Base-by-base conservation (phyloP, 2,329 filamentous ascomycete genomes). In the Penicillium frequentans region DNA sequence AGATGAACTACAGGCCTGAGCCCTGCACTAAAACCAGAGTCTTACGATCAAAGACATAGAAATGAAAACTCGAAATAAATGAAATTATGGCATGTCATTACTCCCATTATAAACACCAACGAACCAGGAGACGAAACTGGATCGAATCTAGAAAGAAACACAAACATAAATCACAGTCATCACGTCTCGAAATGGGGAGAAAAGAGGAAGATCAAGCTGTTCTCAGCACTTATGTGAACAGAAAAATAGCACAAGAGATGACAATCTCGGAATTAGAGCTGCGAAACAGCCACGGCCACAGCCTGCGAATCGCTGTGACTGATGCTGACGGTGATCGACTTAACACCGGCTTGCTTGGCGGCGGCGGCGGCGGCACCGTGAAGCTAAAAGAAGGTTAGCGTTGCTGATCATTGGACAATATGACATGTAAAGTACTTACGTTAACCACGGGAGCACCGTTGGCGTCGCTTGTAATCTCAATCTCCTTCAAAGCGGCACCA, bases 221-320 rank as follows among this genome's bases (percentile, higher is more conserved):
- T 48, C 43, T 42, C 56, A 47, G 27, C 51, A 35, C 47, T 49
- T 56, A 56, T 54, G 43, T 61, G 45, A 21, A 49, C 31, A 33
- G 46, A 46, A 50, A 31, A n/a, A 24, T 7, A 8, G 43, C 27
- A 24, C 14, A 27, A 8, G 31, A 47, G 24, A 54, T 23, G 42
- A 44, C 44, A 24, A 23, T 27, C 54, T 52, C 45, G 64, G 62
- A 33, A 45, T 57, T 63, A 92, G 70, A 95, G 90, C 55, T 86
- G 88, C 54, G 92, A 89, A 59, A 96, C 89, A 2, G 96, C 95
- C 69, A 99, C 90, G 46, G 95, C 93, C 70, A 98, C 93, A 59
- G 95, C 93, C 78, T 99, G 95, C 57, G 84, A 88, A 67, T 98
- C 93, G 39, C 90, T 95, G 78, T 99, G 96, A 68, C 93, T 97